These are phyloP conservation scores for Lepidium campestre DNA, from an alignment of 441 rosid genomes.

Conservation along the genomic window DNA sequence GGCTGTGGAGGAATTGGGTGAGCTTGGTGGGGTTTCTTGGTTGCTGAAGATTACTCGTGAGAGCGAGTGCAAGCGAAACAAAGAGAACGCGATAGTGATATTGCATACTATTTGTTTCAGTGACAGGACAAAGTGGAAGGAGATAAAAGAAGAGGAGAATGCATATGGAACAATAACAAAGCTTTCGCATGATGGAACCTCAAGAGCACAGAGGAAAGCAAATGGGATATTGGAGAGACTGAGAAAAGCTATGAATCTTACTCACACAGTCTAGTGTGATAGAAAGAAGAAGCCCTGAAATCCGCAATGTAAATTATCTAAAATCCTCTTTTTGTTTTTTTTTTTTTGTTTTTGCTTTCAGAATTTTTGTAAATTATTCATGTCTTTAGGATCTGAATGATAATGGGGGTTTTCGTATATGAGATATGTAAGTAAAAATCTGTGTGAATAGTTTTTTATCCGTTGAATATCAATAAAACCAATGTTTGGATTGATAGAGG, in stretches of 20 bases:
- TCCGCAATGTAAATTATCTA: slow-evolving; percentile 47
- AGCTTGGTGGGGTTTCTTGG: slow-evolving; percentile 68
- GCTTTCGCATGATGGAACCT: slow-evolving; percentile 72
- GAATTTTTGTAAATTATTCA: slow-evolving; percentile 24
- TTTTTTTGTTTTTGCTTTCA: not conserved
- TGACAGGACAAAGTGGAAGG: slow-evolving; percentile 73
- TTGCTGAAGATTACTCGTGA: slow-evolving; percentile 62
- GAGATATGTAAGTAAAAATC: slow-evolving; percentile 15
- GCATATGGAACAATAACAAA: slow-evolving; percentile 54
- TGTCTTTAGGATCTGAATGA: slow-evolving; percentile 18
- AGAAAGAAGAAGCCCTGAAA: not conserved
- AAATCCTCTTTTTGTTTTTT: not conserved
- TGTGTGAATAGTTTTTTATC: slow-evolving; percentile 18
- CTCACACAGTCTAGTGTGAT: slow-evolving; percentile 77
- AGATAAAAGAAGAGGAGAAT: slow-evolving; percentile 70
- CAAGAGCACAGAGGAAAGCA: slow-evolving; percentile 92
- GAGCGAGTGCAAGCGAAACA: slow-evolving; percentile 64
- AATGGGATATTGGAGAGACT: slow-evolving; percentile 71
- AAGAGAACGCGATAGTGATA: slow-evolving; percentile 84
- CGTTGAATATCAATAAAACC: slow-evolving; percentile 5
- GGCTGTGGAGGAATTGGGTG: slow-evolving; percentile 73
- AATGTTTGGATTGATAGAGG: slow-evolving; percentile 3
- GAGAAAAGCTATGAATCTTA: slow-evolving; percentile 57
- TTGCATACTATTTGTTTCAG: slow-evolving; percentile 57
- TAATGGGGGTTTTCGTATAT: slow-evolving; percentile 11